Conservation (phyloP, 768 basidiomycete species). For the Tylopilus vinaceipallidus region DNA sequence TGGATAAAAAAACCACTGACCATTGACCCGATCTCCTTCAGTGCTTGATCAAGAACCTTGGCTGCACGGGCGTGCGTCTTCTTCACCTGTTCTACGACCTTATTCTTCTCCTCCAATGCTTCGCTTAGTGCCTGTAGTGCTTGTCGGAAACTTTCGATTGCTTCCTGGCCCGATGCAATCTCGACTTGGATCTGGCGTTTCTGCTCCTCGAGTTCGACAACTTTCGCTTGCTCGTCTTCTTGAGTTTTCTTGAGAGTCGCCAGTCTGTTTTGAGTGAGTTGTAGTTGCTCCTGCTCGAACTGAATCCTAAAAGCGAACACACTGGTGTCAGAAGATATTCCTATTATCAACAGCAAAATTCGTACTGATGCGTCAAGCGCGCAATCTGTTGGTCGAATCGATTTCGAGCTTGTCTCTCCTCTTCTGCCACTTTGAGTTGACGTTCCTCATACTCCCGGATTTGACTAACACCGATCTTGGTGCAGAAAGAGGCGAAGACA, state of each 20-base stretch:
- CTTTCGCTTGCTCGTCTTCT: slow-evolving; percentile 49
- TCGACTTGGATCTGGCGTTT: slow-evolving; percentile 56
- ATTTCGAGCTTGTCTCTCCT: slow-evolving; percentile 80
- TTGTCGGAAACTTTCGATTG: slow-evolving; percentile 55
- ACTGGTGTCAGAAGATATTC: slow-evolving; percentile 4
- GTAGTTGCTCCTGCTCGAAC: slow-evolving; percentile 80
- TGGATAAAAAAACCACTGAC: slow-evolving; percentile 39
- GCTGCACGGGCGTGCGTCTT: slow-evolving; percentile 64
- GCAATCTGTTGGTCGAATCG: slow-evolving; percentile 86
- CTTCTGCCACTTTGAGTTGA: slow-evolving; percentile 84
- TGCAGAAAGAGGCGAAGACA: slow-evolving; percentile 77
- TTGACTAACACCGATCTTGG: slow-evolving; percentile 69
- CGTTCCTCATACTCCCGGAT: slow-evolving; percentile 94
- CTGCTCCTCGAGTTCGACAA: slow-evolving; percentile 53
- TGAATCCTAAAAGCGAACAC: slow-evolving; percentile 49
- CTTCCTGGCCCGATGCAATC: slow-evolving; percentile 54
- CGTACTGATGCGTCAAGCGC: slow-evolving; percentile 79
- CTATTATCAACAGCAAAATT: slow-evolving; percentile 19
- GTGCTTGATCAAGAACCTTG: slow-evolving; percentile 77
- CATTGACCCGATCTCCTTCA: slow-evolving; percentile 86
- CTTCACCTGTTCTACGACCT: slow-evolving; percentile 74
- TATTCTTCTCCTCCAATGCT: slow-evolving; percentile 68
- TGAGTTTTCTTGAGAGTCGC: slow-evolving; percentile 50
- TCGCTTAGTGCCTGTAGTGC: slow-evolving; percentile 62
- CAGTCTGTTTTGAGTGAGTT: slow-evolving; percentile 61